Base-by-base conservation (phyloP, 2,329 filamentous ascomycete genomes). In the Macrophomina phaseolina region DNA sequence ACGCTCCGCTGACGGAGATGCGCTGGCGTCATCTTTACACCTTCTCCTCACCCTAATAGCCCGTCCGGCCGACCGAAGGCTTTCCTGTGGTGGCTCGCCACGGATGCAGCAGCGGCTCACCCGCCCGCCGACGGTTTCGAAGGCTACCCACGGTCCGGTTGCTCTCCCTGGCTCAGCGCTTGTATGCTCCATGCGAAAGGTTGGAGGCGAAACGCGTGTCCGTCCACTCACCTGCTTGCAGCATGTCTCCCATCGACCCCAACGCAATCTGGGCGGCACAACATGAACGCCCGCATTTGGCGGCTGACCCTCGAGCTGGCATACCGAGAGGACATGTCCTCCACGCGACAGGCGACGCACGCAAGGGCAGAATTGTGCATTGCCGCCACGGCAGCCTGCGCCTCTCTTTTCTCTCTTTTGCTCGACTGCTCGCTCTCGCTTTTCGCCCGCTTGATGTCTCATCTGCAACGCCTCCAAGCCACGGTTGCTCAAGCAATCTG, bases 401-500 rank as follows among this genome's bases (percentile, higher is more conserved):
- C 49, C 49, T 45, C 32, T 55, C 30, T n/a, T 32, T 16, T 9
- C 8, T 55, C n/a, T 16, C 30, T 23, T 28, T 58, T 40, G 23
- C 23, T 23, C 23, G 23, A 23, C 23, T 58, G 34, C 58, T 62
- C 36, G 45, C 48, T 63, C 60, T 63, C 48, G 45, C 48, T 55
- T 38, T 55, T 55, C 14, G 5, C 11, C 42, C 2, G 45, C 32
- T 16, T 32, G 1, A 7, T 34, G 56, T 46, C 56, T 48, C 53
- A 61, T 61, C 56, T 61, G 23, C 30, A 28, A 34, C 56, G 42
- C 55, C 52, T 23, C 52, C 8, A 45, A 45, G 48, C 49, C 49
- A 53, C 49, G 40, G 56, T 60, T 60, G 56, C 28, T 32, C 40
- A 60, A 46, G 56, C 40, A 61, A 61, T 61, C 56, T 61, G 56